Conservation (phyloP, 495 filamentous ascomycete genomes). For the Talaromyces nanjingensis region DNA sequence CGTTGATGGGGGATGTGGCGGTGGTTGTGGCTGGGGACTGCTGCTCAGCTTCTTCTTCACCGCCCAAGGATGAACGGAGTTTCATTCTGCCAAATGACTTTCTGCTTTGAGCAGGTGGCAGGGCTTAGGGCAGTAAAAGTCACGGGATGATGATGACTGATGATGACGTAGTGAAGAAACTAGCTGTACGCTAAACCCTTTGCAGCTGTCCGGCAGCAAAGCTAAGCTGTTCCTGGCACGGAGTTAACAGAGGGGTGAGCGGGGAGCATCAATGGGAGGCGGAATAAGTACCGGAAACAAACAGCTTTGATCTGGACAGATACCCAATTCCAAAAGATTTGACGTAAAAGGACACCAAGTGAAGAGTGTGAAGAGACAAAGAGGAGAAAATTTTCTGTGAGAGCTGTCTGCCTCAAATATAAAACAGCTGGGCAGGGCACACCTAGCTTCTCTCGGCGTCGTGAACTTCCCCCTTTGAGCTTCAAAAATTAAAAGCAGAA, state of each 20-base stretch:
- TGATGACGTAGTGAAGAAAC: constrained; percentile 5
- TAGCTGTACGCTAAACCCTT: background rate
- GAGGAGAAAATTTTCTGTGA: background rate
- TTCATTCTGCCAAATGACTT: background rate
- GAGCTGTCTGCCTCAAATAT: background rate
- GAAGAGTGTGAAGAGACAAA: constrained; percentile 2
- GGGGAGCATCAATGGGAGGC: background rate
- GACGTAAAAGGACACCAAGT: background rate
- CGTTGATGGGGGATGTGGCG: background rate
- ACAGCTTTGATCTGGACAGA: background rate
- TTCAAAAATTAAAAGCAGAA: constrained; percentile 14
- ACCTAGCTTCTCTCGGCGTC: background rate
- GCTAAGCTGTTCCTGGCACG: constrained; percentile 4
- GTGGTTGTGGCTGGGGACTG: background rate
- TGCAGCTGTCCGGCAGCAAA: background rate
- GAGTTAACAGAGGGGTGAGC: constrained; percentile 1
- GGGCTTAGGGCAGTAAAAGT: background rate
- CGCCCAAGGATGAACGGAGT: background rate
- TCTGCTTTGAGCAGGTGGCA: background rate
- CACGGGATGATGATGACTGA: background rate
- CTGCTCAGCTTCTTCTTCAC: background rate
- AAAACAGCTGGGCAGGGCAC: background rate
- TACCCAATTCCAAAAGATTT: background rate
- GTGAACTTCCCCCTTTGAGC: constrained; percentile 11
- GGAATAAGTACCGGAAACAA: background rate